phyloP scores from a whole-genome alignment of 768 basidiomycete genomes.

The Pilatotrama ljubarskyi region DNA sequence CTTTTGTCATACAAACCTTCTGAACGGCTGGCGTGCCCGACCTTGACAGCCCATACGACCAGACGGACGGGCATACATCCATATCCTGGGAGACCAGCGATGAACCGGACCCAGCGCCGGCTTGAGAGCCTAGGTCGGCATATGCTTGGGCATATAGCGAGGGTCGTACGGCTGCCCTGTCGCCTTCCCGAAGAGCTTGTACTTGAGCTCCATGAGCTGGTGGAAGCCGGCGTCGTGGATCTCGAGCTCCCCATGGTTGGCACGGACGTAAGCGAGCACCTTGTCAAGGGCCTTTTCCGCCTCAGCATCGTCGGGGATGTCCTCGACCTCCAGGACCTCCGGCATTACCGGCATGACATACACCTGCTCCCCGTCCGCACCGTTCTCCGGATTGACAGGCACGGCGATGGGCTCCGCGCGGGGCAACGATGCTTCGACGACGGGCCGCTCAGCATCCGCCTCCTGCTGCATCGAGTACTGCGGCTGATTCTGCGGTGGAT shows the following conservation, averaged over 20 bases:
- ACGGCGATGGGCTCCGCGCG: conserved; percentile 4
- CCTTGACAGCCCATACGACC: background rate
- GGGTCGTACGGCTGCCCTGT: conserved; percentile 10
- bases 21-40: background rate
- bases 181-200: conserved; percentile 39
- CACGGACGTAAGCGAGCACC: conserved; percentile 48
- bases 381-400: conserved; percentile 2
- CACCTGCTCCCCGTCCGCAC: conserved; percentile 3
- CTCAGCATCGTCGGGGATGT: conserved; percentile 43
- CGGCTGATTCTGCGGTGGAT: background rate
- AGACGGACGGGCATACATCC: background rate
- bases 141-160: background rate
- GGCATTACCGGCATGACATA: conserved; percentile 14
- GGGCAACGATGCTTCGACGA: conserved; percentile 3
- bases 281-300: conserved; percentile 57
- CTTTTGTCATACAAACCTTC: conserved; percentile 26
- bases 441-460: background rate
- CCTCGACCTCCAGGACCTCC: background rate
- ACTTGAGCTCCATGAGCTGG: conserved; percentile 49
- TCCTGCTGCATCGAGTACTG: background rate
- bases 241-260: conserved; percentile 39
- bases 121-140: background rate
- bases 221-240: conserved; percentile 40
- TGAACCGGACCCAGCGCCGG: background rate
- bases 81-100: background rate